phyloP scores from a whole-genome alignment of 2,329 filamentous ascomycete species.

The Penicillium sp. region DNA sequence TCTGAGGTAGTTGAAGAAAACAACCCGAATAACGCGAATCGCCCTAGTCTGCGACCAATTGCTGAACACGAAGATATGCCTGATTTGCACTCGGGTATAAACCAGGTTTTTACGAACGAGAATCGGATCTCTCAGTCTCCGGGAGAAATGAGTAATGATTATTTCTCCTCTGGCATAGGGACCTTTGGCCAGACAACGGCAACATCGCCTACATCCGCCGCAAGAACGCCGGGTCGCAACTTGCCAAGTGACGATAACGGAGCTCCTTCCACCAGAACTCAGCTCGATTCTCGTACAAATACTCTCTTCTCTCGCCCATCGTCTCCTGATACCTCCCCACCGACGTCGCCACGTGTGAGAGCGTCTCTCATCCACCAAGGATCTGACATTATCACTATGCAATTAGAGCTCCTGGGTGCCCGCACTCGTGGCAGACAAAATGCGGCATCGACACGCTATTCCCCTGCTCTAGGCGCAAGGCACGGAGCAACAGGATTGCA shows the following conservation, averaged over 20 bases:
- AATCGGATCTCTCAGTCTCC: conserved; percentile 36
- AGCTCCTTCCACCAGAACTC: conserved; percentile 9
- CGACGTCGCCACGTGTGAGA: conserved; percentile 37
- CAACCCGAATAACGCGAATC: conserved; percentile 10
- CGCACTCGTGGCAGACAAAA: conserved; percentile 21
- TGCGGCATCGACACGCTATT: conserved; percentile 8
- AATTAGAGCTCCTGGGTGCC: conserved; percentile 36
- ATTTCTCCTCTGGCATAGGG: conserved; percentile 23
- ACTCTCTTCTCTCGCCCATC: conserved; percentile 37
- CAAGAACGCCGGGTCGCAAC: conserved; percentile 11
- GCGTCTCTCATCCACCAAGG: conserved; percentile 41
- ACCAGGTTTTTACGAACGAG: conserved; percentile 26
- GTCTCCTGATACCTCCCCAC: conserved; percentile 37
- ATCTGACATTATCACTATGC: conserved; percentile 41
- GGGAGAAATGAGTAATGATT: conserved; percentile 31
- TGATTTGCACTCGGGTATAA: conserved; percentile 7
- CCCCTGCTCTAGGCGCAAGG: conserved; percentile 11
- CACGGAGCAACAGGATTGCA: conserved; percentile 10
- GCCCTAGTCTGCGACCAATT: conserved; percentile 8
- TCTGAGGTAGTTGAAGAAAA: conserved; percentile 14
- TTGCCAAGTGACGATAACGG: conserved; percentile 1
- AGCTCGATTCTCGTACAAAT: conserved; percentile 33
- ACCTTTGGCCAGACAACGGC: conserved; percentile 21
- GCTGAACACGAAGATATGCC: conserved; percentile 7
- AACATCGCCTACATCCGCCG: conserved; percentile 9